A percentile compares a stretch with the other conserved stretches of the same genome.
phyloP scores from a whole-genome alignment of 768 basidiomycete species.

The Trametes punicea region DNA sequence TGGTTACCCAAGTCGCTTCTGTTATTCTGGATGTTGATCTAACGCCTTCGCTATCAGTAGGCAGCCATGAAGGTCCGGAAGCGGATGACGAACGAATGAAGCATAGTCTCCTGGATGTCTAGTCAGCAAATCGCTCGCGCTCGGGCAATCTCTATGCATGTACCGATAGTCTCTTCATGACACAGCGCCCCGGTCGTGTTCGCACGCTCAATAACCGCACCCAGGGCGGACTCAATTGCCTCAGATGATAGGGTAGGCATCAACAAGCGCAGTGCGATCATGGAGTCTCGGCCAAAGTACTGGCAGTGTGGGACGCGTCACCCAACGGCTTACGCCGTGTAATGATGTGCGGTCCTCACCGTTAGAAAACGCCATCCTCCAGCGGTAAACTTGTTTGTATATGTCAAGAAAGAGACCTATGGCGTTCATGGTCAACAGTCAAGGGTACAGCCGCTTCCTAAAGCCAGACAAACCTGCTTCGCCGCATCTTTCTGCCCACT shows the following conservation, averaged over 20 bases:
- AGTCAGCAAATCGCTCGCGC: not conserved
- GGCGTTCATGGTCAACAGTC: not conserved
- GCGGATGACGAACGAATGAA: not conserved
- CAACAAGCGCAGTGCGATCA: constrained; percentile 40
- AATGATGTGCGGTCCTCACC: constrained; percentile 14
- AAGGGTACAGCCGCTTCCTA: not conserved
- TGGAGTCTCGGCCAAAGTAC: constrained; percentile 39
- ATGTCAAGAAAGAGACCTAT: constrained; percentile 41
- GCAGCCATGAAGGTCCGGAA: constrained; percentile 27
- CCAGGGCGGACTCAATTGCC: constrained; percentile 41
- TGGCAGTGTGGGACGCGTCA: not conserved
- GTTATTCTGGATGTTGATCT: constrained; percentile 39
- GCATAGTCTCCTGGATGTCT: not conserved
- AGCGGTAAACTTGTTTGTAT: constrained; percentile 38
- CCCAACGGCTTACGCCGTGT: not conserved
- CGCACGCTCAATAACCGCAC: constrained; percentile 36
- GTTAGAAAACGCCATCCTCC: constrained; percentile 47
- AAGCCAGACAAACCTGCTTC: not conserved
- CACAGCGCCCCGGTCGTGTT: constrained; percentile 42
- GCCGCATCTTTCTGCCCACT: constrained; percentile 23
- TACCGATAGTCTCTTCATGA: constrained; percentile 30
- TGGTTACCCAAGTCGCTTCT: constrained; percentile 36
- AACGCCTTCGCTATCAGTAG: constrained; percentile 3
- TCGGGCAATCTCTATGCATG: constrained; percentile 37
- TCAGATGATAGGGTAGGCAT: constrained; percentile 39